Conservation (phyloP, 805 yeast species). For the Cyberlindnera suaveolens region DNA sequence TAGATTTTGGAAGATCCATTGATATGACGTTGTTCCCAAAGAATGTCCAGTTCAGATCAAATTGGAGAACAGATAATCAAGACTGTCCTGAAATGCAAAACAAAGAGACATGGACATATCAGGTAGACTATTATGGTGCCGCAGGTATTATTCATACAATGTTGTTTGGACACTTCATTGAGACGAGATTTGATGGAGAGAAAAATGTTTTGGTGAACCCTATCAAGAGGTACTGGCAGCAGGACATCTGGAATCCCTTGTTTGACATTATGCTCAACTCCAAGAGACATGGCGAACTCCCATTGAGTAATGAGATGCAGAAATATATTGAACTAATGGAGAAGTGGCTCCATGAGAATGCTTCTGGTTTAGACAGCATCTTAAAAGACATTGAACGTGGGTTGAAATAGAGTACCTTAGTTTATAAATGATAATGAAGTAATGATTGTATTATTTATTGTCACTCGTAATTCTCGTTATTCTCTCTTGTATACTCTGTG, state of each 20-base stretch:
- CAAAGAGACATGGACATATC: conserved; percentile 62
- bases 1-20: conserved; percentile 79
- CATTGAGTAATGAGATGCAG: conserved; percentile 33
- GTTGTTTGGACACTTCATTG: conserved; percentile 64
- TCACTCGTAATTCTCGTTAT: background rate
- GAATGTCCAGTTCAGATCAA: conserved; percentile 48
- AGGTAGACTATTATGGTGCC: conserved; percentile 78
- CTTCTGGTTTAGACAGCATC: conserved; percentile 22
- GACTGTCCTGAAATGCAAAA: conserved; percentile 69
- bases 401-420: conserved; percentile 6
- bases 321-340: conserved; percentile 35
- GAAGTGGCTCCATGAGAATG: conserved; percentile 29
- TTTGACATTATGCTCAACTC: conserved; percentile 65
- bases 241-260: conserved; percentile 60
- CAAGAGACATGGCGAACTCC: conserved; percentile 29
- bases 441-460: background rate
- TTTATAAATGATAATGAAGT: background rate
- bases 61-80: conserved; percentile 56
- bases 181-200: conserved; percentile 29
- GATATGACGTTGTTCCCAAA: conserved; percentile 55
- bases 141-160: conserved; percentile 70
- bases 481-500: background rate
- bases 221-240: conserved; percentile 73
- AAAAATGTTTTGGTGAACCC: conserved; percentile 34
- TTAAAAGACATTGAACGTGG: conserved; percentile 33